Conservation (phyloP, 768 basidiomycete species). For the Calvatia gigantea region DNA sequence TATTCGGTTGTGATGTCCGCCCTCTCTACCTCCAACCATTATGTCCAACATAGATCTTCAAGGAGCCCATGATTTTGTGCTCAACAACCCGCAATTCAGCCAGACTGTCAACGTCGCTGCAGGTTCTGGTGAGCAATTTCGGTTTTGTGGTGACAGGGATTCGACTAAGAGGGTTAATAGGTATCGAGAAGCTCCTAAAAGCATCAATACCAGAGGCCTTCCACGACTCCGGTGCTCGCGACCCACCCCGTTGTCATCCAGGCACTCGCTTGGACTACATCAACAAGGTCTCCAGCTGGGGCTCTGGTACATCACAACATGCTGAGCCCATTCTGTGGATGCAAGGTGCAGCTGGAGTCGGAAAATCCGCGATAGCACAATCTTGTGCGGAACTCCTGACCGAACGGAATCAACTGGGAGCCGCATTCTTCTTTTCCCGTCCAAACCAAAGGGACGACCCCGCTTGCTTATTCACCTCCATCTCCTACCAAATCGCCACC, state of each 20-base stretch:
- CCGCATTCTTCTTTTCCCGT: conserved; percentile 4
- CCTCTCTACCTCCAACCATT: too few species aligned
- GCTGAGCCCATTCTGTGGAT: background rate
- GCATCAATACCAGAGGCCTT: background rate
- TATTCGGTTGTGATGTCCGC: too few species aligned
- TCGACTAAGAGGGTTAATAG: too few species aligned
- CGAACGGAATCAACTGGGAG: background rate
- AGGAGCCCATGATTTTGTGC: too few species aligned
- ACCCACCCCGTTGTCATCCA: background rate
- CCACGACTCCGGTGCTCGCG: background rate
- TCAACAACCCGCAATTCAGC: too few species aligned
- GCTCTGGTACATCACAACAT: background rate
- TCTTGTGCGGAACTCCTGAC: background rate
- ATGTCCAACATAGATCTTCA: too few species aligned
- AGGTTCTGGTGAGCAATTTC: too few species aligned
- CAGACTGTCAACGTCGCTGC: too few species aligned
- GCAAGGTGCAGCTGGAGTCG: background rate
- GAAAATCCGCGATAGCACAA: background rate
- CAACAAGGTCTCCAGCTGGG: background rate
- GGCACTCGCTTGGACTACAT: background rate
- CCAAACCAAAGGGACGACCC: background rate
- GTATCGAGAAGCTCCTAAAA: background rate
- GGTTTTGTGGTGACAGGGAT: too few species aligned
- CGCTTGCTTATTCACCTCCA: background rate
- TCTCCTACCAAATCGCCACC: background rate